Percentiles rank a stretch among this genome's conserved stretches.
These are phyloP conservation scores for Amanita subjunquillea DNA, from an alignment of 768 basidiomycete genomes.

Conservation along the genomic window DNA sequence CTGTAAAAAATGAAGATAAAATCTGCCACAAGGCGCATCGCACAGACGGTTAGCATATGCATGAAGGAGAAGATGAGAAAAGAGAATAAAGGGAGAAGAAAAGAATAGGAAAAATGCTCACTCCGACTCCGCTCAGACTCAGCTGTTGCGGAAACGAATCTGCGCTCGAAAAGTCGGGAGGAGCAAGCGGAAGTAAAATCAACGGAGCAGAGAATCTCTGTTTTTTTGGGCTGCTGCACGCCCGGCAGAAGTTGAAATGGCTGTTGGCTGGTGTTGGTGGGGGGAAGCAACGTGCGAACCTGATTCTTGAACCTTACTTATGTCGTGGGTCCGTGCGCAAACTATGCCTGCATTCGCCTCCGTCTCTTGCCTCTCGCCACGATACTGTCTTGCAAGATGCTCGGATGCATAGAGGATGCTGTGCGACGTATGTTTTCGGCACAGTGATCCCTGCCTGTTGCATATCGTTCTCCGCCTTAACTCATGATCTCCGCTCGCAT, in stretches of 20 bases:
- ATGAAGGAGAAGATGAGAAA: slow-evolving; percentile 6
- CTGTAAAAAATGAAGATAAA: neutral
- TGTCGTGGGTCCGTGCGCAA: slow-evolving; percentile 4
- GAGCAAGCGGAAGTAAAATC: neutral
- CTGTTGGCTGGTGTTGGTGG: slow-evolving; percentile 5
- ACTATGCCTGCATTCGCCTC: neutral
- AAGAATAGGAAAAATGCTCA: slow-evolving; percentile 27
- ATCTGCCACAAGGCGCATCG: neutral
- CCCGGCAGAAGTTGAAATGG: slow-evolving; percentile 6
- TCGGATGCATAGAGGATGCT: neutral
- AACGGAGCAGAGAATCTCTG: neutral
- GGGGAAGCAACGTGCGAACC: slow-evolving; percentile 14
- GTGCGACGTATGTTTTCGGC: neutral
- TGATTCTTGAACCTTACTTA: slow-evolving; percentile 10
- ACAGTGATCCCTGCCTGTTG: neutral
- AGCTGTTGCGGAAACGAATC: slow-evolving; percentile 7
- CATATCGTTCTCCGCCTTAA: slow-evolving; percentile 3
- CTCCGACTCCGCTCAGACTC: slow-evolving; percentile 32
- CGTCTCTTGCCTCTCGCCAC: neutral
- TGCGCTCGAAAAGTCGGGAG: slow-evolving; percentile 1
- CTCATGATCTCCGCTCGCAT: slow-evolving; percentile 5
- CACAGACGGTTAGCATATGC: slow-evolving; percentile 5
- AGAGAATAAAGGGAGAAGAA: neutral
- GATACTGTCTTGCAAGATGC: neutral
- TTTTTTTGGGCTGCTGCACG: neutral